phyloP scores from a whole-genome alignment of 495 filamentous ascomycete genomes.

The Neurospora discreta region DNA sequence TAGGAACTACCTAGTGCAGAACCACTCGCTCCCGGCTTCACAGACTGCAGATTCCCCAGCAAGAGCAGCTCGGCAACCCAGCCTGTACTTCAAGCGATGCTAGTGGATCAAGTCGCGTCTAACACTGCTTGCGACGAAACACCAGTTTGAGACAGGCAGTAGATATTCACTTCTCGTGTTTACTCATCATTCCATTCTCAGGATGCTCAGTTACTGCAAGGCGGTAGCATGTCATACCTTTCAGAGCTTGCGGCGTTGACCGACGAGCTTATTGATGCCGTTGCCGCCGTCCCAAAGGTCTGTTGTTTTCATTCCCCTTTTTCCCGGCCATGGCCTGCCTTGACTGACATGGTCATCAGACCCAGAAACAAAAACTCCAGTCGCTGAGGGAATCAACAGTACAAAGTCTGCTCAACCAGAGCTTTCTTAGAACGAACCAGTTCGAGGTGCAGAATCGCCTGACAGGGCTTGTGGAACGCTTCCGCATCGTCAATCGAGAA shows the following conservation, averaged over 20 bases:
- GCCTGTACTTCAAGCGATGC: neutral
- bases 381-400: slow-evolving; percentile 38
- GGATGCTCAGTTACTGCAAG: slow-evolving; percentile 4
- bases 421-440: slow-evolving; percentile 69
- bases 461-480: slow-evolving; percentile 80
- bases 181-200: neutral
- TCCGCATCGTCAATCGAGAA: slow-evolving; percentile 66
- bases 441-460: slow-evolving; percentile 69
- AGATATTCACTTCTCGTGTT: neutral
- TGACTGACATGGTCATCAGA: slow-evolving; percentile 15
- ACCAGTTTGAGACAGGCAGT: neutral
- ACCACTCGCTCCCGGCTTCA: neutral
- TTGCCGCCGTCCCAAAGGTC: slow-evolving; percentile 23
- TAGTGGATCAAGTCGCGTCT: neutral
- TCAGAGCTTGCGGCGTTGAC: slow-evolving; percentile 37
- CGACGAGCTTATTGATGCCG: slow-evolving; percentile 41
- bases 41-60: neutral
- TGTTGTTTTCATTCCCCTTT: neutral
- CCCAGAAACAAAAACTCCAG: slow-evolving; percentile 36
- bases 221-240: slow-evolving; percentile 34
- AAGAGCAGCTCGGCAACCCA: neutral
- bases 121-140: neutral
- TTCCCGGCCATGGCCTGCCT: neutral
- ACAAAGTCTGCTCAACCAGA: slow-evolving; percentile 45
- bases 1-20: neutral